Percentiles rank a stretch among this genome's conserved stretches.
phyloP scores from a whole-genome alignment of 2,329 filamentous ascomycete species.

The Leptodontidium sp. region DNA sequence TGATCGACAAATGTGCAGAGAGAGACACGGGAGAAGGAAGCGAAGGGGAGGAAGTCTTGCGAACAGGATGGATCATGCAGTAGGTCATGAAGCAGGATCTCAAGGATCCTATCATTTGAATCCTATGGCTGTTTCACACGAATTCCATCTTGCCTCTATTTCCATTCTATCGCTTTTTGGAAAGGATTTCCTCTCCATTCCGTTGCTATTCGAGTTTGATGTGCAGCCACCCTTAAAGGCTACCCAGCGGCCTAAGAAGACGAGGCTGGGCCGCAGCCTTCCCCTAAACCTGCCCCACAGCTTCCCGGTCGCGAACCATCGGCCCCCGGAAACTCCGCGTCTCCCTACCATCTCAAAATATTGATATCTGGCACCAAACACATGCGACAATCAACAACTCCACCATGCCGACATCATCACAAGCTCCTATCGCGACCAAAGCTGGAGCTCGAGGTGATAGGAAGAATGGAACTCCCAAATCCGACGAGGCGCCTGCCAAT shows the following conservation, averaged over 20 bases:
- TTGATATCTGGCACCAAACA: slow-evolving; percentile 23
- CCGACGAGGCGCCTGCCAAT: slow-evolving; percentile 36
- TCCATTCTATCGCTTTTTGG: too few species aligned
- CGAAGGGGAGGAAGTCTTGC: background rate
- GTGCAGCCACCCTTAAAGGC: background rate
- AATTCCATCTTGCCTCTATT: too few species aligned
- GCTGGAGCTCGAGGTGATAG: slow-evolving; percentile 18
- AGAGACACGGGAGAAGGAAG: background rate
- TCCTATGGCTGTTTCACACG: too few species aligned
- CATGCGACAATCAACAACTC: slow-evolving; percentile 28
- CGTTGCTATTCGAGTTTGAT: too few species aligned
- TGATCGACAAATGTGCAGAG: slow-evolving; percentile 11
- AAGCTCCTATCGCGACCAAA: slow-evolving; percentile 29
- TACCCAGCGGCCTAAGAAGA: too few species aligned
- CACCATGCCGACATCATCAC: slow-evolving; percentile 37
- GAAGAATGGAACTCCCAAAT: slow-evolving; percentile 7
- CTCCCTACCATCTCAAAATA: slow-evolving; percentile 1
- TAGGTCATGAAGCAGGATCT: background rate
- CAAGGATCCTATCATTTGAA: background rate
- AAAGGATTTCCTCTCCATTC: too few species aligned
- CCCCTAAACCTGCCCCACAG: slow-evolving; percentile 8
- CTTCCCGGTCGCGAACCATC: background rate
- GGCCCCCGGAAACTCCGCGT: slow-evolving; percentile 12
- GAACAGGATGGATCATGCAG: background rate
- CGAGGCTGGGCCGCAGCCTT: slow-evolving; percentile 5